A percentile compares a stretch with the other conserved stretches of the same genome.
phyloP scores from a whole-genome alignment of 345 rosid genomes.

The Pistacia integerrima region DNA sequence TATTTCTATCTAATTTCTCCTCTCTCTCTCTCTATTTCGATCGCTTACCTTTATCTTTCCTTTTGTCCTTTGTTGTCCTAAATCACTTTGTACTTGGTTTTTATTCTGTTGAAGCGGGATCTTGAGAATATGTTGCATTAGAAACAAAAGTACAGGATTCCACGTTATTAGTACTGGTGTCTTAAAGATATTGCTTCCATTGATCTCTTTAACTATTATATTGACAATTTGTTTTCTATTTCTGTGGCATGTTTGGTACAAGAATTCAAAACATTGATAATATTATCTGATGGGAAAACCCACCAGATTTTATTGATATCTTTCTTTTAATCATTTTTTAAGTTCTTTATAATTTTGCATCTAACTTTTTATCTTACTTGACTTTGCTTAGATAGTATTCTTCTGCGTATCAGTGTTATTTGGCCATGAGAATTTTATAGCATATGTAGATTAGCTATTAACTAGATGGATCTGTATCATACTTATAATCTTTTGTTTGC shows the following conservation, averaged over 20 bases:
- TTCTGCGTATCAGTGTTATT: background rate
- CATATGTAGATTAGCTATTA: background rate
- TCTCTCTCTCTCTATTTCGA: no score
- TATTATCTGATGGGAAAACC: background rate
- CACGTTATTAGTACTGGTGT: background rate
- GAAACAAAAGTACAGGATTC: background rate
- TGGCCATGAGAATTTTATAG: conserved; percentile 6
- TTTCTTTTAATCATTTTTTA: background rate
- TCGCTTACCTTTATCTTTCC: no score
- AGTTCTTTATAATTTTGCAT: background rate
- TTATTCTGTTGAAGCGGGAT: background rate
- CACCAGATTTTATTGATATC: background rate
- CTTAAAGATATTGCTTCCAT: background rate
- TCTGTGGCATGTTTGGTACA: background rate
- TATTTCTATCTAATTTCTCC: no score
- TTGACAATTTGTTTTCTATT: background rate
- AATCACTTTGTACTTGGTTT: background rate
- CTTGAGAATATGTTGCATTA: background rate
- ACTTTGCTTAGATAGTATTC: background rate
- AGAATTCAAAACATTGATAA: no score
- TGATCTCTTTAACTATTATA: background rate
- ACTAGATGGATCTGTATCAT: conserved; percentile 9
- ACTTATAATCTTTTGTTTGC: conserved; percentile 18
- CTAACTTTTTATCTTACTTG: background rate
- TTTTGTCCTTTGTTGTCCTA: no score